These are phyloP conservation scores for Candida maltosa DNA, from an alignment of 805 yeast genomes.

Conservation along the genomic window DNA sequence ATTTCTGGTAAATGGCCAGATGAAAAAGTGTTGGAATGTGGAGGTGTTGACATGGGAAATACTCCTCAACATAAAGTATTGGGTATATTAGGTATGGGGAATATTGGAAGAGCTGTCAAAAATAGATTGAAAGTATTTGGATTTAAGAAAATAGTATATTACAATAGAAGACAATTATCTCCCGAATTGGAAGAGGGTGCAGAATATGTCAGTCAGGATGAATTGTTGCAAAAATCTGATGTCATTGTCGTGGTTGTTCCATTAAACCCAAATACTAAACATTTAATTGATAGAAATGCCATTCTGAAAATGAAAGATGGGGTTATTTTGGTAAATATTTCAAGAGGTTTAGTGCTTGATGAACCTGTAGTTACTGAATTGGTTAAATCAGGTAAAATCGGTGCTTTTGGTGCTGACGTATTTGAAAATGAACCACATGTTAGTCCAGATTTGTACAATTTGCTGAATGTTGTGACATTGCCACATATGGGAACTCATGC, in stretches of 20 bases:
- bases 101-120: conserved; percentile 80
- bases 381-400: conserved; percentile 60
- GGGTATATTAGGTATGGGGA: conserved; percentile 86
- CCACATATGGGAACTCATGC: conserved; percentile 91
- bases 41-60: conserved; percentile 60
- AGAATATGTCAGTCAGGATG: conserved; percentile 68
- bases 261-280: conserved; percentile 68
- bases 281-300: conserved; percentile 58
- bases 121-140: conserved; percentile 74
- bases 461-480: conserved; percentile 69
- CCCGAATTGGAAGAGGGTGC: conserved; percentile 67
- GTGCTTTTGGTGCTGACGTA: conserved; percentile 71
- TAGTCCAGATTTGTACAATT: conserved; percentile 52
- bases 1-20: conserved; percentile 59
- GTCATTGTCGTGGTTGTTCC: conserved; percentile 76
- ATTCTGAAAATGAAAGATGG: conserved; percentile 74
- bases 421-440: conserved; percentile 73
- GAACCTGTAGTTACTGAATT: conserved; percentile 55
- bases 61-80: conserved; percentile 77
- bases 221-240: conserved; percentile 60
- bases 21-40: conserved; percentile 19
- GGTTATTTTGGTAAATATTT: conserved; percentile 75
- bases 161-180: conserved; percentile 61
- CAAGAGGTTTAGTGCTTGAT: conserved; percentile 82
- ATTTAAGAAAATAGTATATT: conserved; percentile 63